Conservation (phyloP, 1,284 basidiomycete species). For the Naganishia albida region DNA sequence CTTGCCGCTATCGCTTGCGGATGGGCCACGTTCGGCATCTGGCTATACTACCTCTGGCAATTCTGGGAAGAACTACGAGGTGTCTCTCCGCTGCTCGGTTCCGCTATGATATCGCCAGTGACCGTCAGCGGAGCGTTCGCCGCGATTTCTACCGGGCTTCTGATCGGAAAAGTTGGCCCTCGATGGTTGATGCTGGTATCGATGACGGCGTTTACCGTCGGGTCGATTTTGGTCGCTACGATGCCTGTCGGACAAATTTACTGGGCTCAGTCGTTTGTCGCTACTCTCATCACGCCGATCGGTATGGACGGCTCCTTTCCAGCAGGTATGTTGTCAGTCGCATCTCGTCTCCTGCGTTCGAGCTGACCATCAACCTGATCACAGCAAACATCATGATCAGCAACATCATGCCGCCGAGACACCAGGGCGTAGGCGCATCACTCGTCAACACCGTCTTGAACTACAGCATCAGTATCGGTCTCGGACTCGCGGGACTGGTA, state of each 20-base stretch:
- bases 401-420: conserved; percentile 29
- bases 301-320: conserved; percentile 31
- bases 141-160: conserved; percentile 36
- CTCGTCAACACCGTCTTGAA: conserved; percentile 33
- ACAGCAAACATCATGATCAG: conserved; percentile 29
- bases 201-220: conserved; percentile 41
- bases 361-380: background rate
- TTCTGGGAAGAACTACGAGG: conserved; percentile 38
- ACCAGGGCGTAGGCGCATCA: conserved; percentile 31
- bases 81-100: conserved; percentile 35
- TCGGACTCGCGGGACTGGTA: conserved; percentile 31
- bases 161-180: conserved; percentile 38
- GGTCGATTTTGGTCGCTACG: conserved; percentile 36
- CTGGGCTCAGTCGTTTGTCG: conserved; percentile 39
- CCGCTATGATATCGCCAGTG: conserved; percentile 38
- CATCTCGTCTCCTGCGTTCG: background rate
- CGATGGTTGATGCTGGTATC: conserved; percentile 40
- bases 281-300: conserved; percentile 26
- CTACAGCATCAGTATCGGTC: conserved; percentile 30
- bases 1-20: conserved; percentile 40
- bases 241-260: conserved; percentile 36
- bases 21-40: conserved; percentile 44
- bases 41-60: conserved; percentile 35
- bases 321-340: conserved; percentile 1
- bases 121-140: conserved; percentile 36